Percentiles rank a stretch among this genome's conserved stretches.
Evolutionary conservation across 2,329 filamentous ascomycete species (phyloP).

Genomic region (Stromatinia cepivora): DNA sequence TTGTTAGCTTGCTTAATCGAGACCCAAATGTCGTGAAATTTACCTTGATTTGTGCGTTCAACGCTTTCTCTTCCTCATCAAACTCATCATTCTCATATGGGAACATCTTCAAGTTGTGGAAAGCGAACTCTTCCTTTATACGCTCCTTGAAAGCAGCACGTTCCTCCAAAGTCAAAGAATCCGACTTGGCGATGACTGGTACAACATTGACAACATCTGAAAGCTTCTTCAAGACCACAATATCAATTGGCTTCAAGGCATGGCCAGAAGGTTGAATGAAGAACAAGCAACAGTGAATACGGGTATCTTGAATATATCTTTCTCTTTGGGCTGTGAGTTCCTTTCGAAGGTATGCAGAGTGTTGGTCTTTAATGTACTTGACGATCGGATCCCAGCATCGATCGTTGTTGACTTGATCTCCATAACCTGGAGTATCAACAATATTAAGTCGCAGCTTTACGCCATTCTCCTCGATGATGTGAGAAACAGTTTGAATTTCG

Average conservation of each 20-base stretch:
- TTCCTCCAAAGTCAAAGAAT: conserved; percentile 94
- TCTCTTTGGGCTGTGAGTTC: conserved; percentile 98
- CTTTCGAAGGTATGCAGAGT: conserved; percentile 98
- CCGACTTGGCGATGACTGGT: conserved; percentile 97
- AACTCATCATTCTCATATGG: conserved; percentile 99
- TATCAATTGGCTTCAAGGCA: conserved; percentile 98
- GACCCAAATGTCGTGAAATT: conserved; percentile 13
- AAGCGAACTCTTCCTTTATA: conserved; percentile 99
- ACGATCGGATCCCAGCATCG: conserved; percentile 99
- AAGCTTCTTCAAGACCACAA: conserved; percentile 98
- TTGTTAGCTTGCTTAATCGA: conserved; percentile 41
- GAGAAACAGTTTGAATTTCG: conserved; percentile 96
- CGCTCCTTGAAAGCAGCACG: conserved; percentile 95
- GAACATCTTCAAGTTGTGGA: conserved; percentile 99
- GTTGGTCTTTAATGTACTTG: conserved; percentile 99
- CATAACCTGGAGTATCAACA: conserved; percentile 97
- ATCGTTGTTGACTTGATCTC: conserved; percentile 99
- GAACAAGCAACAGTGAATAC: conserved; percentile 99
- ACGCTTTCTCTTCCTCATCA: conserved; percentile 89
- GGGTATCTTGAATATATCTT: conserved; percentile 98
- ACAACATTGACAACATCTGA: conserved; percentile 99
- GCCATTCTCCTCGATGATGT: conserved; percentile 99
- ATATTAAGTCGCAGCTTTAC: conserved; percentile 97
- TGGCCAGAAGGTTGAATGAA: conserved; percentile 99
- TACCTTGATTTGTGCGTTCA: conserved; percentile 98